These are phyloP conservation scores for Plasmodium knowlesi DNA, from an alignment of 169 alveolate genomes.

Conservation along the genomic window DNA sequence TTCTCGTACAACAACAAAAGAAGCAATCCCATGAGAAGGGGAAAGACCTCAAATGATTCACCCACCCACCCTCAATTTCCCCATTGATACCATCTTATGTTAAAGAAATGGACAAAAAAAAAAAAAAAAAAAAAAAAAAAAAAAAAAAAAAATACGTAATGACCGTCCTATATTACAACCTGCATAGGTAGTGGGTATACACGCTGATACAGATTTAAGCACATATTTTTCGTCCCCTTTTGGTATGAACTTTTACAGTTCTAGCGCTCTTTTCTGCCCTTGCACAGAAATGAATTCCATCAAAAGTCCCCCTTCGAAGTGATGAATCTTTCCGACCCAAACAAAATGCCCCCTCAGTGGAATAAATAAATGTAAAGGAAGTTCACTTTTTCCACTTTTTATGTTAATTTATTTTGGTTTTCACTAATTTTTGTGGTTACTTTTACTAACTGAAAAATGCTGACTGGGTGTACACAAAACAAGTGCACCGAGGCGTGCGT, in stretches of 20 bases:
- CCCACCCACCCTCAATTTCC: not conserved
- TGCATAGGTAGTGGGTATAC: not conserved
- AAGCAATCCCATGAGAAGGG: slow-evolving; percentile 1
- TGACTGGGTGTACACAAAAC: not conserved
- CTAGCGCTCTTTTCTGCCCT: not conserved
- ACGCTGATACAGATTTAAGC: not conserved
- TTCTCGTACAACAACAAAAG: slow-evolving; percentile 38
- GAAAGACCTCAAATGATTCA: not conserved
- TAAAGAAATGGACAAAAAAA: not conserved
- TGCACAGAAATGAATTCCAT: not conserved
- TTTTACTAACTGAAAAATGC: not conserved
- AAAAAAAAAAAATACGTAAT: not conserved
- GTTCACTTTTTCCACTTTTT: not conserved
- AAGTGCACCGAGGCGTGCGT: not conserved
- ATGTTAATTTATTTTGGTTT: no score
- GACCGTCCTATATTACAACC: not conserved
- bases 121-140: not conserved
- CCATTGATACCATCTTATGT: not conserved
- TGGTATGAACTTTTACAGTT: not conserved
- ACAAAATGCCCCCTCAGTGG: not conserved
- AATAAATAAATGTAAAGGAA: not conserved
- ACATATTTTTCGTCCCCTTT: not conserved
- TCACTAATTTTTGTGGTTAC: not conserved
- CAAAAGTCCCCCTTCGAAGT: not conserved
- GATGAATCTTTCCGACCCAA: not conserved